Conservation (phyloP, 2,329 filamentous ascomycete species). For the Aspergillus niger region DNA sequence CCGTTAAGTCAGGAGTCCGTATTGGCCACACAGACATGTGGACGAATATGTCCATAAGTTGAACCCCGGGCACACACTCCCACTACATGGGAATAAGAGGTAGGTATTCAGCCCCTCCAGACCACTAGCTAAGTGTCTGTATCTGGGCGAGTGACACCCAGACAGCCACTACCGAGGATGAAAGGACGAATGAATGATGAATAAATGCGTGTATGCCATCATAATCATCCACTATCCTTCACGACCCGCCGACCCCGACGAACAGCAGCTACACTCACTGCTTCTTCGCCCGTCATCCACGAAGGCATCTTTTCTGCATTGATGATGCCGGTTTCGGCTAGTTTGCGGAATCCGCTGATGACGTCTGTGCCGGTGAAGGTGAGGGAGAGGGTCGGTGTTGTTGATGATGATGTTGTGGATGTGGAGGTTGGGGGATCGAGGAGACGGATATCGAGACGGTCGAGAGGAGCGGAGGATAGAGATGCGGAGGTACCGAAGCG, state of each 20-base stretch:
- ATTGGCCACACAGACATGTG: too few species aligned
- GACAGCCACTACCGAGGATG: too few species aligned
- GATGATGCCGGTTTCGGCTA: constrained; percentile 72
- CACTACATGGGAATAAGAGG: too few species aligned
- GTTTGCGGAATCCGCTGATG: constrained; percentile 74
- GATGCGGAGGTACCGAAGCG: constrained; percentile 68
- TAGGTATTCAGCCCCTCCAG: too few species aligned
- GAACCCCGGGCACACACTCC: too few species aligned
- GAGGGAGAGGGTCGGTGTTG: constrained; percentile 46
- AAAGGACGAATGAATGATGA: background rate
- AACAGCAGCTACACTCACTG: constrained; percentile 72
- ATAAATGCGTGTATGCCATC: background rate
- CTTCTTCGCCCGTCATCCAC: constrained; percentile 89
- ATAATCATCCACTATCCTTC: constrained; percentile 21
- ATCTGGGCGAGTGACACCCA: too few species aligned
- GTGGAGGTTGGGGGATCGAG: constrained; percentile 40
- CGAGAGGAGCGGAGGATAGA: constrained; percentile 39
- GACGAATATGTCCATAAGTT: too few species aligned
- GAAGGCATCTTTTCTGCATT: constrained; percentile 79
- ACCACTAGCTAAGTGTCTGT: too few species aligned
- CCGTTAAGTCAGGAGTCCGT: too few species aligned
- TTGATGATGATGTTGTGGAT: background rate
- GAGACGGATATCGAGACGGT: constrained; percentile 53
- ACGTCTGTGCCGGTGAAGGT: constrained; percentile 76
- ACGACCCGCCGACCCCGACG: constrained; percentile 54